Conservation (phyloP, 345 rosid genomes). For the Clausena lansium region DNA sequence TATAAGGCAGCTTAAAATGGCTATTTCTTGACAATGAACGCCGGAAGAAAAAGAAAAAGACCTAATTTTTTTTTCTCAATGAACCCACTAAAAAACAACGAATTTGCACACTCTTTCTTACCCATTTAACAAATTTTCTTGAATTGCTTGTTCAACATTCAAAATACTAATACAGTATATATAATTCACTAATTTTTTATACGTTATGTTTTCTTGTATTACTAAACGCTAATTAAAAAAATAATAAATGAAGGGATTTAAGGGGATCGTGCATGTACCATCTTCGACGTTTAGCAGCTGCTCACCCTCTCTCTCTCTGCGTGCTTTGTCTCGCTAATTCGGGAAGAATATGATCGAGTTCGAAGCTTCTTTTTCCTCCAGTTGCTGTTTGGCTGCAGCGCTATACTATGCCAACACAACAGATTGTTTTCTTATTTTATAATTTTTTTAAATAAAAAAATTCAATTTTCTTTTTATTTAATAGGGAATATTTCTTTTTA, state of each 20-base stretch:
- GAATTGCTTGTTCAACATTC: background rate
- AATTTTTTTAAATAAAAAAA: too few relatives aligned
- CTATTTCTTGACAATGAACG: background rate
- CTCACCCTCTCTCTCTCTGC: background rate
- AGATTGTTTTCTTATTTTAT: background rate
- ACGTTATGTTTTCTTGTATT: background rate
- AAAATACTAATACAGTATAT: background rate
- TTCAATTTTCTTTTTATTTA: too few relatives aligned
- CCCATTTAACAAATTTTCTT: background rate
- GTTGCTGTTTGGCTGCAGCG: conserved; percentile 5
- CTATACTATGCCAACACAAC: background rate
- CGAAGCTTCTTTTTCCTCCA: background rate
- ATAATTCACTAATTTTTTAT: too few relatives aligned
- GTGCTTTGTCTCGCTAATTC: background rate
- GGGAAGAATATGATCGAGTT: background rate
- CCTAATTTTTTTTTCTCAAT: background rate
- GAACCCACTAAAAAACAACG: background rate
- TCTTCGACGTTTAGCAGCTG: background rate
- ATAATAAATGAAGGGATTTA: background rate
- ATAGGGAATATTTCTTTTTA: too few relatives aligned
- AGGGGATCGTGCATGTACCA: background rate
- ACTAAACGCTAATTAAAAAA: background rate
- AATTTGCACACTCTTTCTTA: background rate
- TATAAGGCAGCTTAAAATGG: background rate
- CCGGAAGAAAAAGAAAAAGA: background rate